Evolutionary conservation across 2,329 filamentous ascomycete genomes (phyloP).

Genomic region (Chrysoporthe austroafricana): DNA sequence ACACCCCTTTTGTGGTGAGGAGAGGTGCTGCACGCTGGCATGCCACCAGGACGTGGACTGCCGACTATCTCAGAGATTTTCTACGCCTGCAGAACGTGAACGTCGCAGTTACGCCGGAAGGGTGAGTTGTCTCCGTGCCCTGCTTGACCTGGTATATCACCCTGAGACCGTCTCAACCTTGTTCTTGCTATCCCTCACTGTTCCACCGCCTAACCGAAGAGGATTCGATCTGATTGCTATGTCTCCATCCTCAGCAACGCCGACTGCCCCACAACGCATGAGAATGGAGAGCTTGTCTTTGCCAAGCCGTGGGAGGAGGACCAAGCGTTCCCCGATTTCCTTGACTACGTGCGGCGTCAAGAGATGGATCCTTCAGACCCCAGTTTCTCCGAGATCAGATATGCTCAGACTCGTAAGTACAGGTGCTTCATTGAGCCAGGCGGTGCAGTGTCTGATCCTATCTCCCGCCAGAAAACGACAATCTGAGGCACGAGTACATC

Average conservation of each 20-base stretch:
- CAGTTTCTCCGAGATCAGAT: conserved; percentile 57
- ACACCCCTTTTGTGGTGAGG: conserved; percentile 75
- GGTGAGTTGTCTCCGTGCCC: conserved; percentile 49
- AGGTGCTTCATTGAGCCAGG: neutral
- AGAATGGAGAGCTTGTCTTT: conserved; percentile 52
- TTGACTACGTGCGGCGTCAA: conserved; percentile 64
- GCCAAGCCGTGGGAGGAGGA: conserved; percentile 73
- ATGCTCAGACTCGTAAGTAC: conserved; percentile 73
- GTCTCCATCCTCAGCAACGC: conserved; percentile 43
- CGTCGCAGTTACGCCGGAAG: conserved; percentile 76
- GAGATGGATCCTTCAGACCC: conserved; percentile 46
- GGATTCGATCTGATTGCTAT: conserved; percentile 5
- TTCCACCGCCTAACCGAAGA: neutral
- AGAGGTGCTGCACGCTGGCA: conserved; percentile 65
- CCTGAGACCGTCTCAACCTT: neutral
- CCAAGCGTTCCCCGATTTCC: conserved; percentile 64
- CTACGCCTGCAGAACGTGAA: conserved; percentile 66
- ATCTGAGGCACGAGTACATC: conserved; percentile 73
- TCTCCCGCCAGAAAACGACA: conserved; percentile 71
- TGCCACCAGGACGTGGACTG: conserved; percentile 66
- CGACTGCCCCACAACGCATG: conserved; percentile 54
- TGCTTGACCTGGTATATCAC: neutral
- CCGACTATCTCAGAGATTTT: conserved; percentile 57
- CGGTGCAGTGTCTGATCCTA: neutral
- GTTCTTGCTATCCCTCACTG: neutral